These are phyloP conservation scores for Fraxinus albicans DNA, from an alignment of 305 asterid species.

Conservation along the genomic window DNA sequence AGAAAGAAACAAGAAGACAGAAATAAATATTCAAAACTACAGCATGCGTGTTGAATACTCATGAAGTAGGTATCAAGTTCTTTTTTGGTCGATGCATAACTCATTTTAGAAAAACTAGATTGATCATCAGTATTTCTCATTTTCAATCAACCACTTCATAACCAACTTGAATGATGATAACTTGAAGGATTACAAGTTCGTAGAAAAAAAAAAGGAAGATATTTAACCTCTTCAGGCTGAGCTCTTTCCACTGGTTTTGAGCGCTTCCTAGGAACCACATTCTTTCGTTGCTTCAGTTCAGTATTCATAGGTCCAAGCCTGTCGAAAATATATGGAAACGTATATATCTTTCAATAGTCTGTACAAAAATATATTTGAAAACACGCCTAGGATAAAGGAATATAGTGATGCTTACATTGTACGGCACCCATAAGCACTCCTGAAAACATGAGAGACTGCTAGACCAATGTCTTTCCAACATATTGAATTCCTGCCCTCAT, in stretches of 20 bases:
- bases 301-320: constrained; percentile 57
- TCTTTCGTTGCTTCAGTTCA: constrained; percentile 35
- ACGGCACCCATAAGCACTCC: constrained; percentile 35
- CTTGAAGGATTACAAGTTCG: not conserved
- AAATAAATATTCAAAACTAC: not conserved
- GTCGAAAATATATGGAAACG: not conserved
- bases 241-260: constrained; percentile 24
- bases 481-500: not conserved
- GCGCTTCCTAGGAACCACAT: constrained; percentile 21
- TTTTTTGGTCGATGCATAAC: not conserved
- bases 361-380: not conserved
- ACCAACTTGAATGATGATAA: not conserved
- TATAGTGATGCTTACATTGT: constrained; percentile 41
- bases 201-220: not conserved
- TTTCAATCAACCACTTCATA: not conserved
- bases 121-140: not conserved
- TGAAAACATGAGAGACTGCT: constrained; percentile 37
- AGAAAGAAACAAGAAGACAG: not conserved
- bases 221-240: constrained; percentile 46
- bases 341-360: not conserved
- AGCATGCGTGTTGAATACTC: not conserved
- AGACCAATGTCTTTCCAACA: constrained; percentile 44
- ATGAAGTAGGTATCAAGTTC: not conserved
- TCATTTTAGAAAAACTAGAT: not conserved
- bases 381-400: not conserved